Base-by-base conservation (phyloP, 768 basidiomycete species). In the Holtermannia corniformis region DNA sequence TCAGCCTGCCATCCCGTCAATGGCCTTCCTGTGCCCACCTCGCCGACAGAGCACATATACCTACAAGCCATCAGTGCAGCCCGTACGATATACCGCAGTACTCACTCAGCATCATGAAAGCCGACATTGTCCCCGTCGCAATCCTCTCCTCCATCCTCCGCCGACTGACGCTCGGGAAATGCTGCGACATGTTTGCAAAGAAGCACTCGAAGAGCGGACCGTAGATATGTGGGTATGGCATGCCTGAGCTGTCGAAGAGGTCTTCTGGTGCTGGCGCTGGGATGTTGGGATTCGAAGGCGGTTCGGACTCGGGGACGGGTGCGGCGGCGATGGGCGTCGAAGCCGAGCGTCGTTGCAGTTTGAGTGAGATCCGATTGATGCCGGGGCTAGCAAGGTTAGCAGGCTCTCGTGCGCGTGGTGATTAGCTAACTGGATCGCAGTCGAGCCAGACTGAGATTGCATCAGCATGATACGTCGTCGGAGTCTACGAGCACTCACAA, bases 321-420 rank as follows among this genome's bases (percentile, higher is more conserved):
- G 59, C 63, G 19, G 60, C 47, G 2, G 51, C 50, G n/a, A 60
- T 51, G n/a, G 60, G 51, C 14, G 54, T 56, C 22, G 68, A 52
- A 13, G 50, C 68, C 2, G 55, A 50, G 26, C 63, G 57, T 1
- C 65, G 56, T 43, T 67, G 67, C 0, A 72, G 61, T 49, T 67
- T 67, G 23, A 72, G 59, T 4, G 60, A 59, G 21, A 72, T 72
- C 13, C 70, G 64, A 42, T 68, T 66, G 44, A 72, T 66, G 23
- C 70, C 70, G 4, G 70, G 70, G 46, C 32, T 37, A 16, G n/a
- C n/a, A 37, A 16, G 16, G 32, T 37, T 37, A 37, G 32, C 16
- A 37, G 10, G 16, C 10, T 37, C 16, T 37, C 32, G 10, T 7
- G 10, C 7, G 32, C 7, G 32, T 7, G 32, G 10, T 16, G 32